Evolutionary conservation across 1,284 basidiomycete species (phyloP).

Genomic region (Leucoagaricus sp.): DNA sequence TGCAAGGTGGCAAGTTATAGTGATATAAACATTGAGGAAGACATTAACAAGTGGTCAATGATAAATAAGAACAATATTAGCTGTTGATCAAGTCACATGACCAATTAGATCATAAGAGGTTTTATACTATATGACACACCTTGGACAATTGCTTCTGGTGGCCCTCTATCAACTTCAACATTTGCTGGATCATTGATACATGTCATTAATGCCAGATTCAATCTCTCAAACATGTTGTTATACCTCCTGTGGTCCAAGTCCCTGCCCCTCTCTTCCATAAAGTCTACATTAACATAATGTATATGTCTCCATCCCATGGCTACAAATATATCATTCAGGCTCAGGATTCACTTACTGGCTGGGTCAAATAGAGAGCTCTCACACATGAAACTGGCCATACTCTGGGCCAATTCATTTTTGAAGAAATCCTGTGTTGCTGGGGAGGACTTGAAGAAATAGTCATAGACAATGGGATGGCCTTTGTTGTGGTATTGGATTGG

Average conservation of each 20-base stretch:
- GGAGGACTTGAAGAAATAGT: too few species aligned
- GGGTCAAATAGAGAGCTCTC: conserved; percentile 24
- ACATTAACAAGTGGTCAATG: conserved; percentile 15
- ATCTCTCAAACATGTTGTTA: too few species aligned
- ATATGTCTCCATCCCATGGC: too few species aligned
- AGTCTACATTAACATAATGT: too few species aligned
- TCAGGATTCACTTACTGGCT: conserved; percentile 23
- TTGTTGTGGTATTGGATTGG: too few species aligned
- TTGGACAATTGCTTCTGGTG: conserved; percentile 26
- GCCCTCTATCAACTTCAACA: conserved; percentile 26
- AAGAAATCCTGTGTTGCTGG: too few species aligned
- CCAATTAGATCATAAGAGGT: conserved; percentile 20
- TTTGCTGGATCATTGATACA: conserved; percentile 34
- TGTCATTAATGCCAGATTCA: too few species aligned
- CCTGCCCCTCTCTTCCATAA: too few species aligned
- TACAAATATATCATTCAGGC: conserved; percentile 18
- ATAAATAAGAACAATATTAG: background rate
- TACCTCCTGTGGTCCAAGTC: too few species aligned
- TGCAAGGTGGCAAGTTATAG: conserved; percentile 10
- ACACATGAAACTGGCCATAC: conserved; percentile 15
- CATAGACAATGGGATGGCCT: too few species aligned
- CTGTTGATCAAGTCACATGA: conserved; percentile 23
- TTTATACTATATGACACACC: conserved; percentile 11
- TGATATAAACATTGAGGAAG: conserved; percentile 4
- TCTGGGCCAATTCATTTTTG: too few species aligned